A percentile compares a stretch with the other conserved stretches of the same genome.
These are phyloP conservation scores for Calonectria naviculata DNA, from an alignment of 2,329 filamentous ascomycete genomes.

Conservation along the genomic window DNA sequence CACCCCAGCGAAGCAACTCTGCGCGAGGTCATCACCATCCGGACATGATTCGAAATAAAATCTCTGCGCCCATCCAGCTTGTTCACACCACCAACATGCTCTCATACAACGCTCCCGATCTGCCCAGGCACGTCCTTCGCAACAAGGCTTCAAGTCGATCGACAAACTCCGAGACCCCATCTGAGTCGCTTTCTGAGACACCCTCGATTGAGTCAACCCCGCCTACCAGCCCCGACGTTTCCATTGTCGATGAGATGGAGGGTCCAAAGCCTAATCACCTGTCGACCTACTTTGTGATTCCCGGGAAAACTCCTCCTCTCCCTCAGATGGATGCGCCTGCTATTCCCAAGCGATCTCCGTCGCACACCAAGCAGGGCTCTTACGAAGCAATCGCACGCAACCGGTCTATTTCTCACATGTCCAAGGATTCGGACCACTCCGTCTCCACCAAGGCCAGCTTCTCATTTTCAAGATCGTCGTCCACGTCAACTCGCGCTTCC, in stretches of 20 bases:
- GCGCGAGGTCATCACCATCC: conserved; percentile 54
- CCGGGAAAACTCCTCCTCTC: conserved; percentile 55
- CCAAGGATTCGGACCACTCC: conserved; percentile 63
- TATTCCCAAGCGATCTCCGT: conserved; percentile 83
- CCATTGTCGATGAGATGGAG: conserved; percentile 63
- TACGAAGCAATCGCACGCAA: conserved; percentile 78
- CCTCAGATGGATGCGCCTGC: conserved; percentile 54
- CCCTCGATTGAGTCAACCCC: conserved; percentile 67
- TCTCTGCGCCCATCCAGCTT: conserved; percentile 88
- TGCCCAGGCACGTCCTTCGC: conserved; percentile 58
- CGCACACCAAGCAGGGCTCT: conserved; percentile 87
- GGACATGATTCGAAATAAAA: conserved; percentile 71
- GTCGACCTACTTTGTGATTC: conserved; percentile 72
- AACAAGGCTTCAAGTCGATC: conserved; percentile 50
- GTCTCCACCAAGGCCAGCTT: conserved; percentile 68
- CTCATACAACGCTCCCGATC: conserved; percentile 92
- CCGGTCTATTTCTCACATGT: conserved; percentile 71
- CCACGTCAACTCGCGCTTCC: conserved; percentile 64
- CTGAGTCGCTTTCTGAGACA: conserved; percentile 66
- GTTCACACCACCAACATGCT: conserved; percentile 97
- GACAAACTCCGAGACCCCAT: conserved; percentile 13
- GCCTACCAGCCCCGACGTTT: conserved; percentile 76
- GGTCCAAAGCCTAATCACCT: conserved; percentile 74
- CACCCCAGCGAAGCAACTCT: conserved; percentile 62
- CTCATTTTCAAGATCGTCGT: conserved; percentile 67